phyloP scores from a whole-genome alignment of 305 asterid genomes.

The Fraxinus sp. region DNA sequence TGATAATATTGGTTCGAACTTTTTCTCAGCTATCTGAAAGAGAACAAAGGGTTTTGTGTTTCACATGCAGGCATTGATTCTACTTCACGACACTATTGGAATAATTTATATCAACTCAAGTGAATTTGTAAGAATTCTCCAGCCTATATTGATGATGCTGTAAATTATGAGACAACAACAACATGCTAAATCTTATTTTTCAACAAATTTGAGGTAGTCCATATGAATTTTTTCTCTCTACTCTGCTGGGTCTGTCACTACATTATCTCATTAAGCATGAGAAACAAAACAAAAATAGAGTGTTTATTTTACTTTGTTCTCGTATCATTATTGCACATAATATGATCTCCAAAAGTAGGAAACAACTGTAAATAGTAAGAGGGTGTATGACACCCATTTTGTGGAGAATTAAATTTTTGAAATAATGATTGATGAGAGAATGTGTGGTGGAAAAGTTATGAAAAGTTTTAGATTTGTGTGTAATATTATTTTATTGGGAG shows the following conservation, averaged over 20 bases:
- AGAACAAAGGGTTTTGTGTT: not conserved
- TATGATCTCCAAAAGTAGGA: not conserved
- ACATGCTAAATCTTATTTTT: not conserved
- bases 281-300: not conserved
- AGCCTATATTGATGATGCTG: not conserved
- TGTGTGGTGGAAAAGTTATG: too few species aligned
- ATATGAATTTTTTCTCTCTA: not conserved
- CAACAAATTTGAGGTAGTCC: not conserved
- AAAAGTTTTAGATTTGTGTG: too few species aligned
- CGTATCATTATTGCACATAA: not conserved
- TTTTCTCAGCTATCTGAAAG: not conserved
- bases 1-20: not conserved
- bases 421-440: too few species aligned
- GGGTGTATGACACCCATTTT: too few species aligned
- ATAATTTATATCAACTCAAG: conserved; percentile 2
- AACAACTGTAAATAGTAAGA: not conserved
- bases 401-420: too few species aligned
- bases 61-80: not conserved
- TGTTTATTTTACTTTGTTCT: not conserved
- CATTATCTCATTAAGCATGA: not conserved
- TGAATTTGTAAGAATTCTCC: conserved; percentile 11
- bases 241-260: not conserved
- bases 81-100: not conserved
- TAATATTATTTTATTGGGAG: too few species aligned
- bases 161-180: not conserved